These are phyloP conservation scores for Auricularia heimuer DNA, from an alignment of 768 basidiomycete species.

Conservation along the genomic window DNA sequence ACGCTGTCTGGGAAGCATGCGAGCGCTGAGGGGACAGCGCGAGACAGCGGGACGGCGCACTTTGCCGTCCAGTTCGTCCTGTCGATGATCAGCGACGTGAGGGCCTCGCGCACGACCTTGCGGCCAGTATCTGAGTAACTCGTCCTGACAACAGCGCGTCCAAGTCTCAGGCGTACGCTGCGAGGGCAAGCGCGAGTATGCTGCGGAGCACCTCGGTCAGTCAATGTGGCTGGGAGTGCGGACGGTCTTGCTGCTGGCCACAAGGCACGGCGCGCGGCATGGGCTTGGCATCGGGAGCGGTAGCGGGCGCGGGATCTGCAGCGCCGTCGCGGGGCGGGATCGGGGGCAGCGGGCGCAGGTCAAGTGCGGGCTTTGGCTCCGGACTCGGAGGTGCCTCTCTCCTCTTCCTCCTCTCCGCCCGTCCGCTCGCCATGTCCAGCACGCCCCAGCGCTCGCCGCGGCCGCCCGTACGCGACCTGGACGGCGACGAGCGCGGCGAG, in stretches of 20 bases:
- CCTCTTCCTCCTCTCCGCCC: neutral
- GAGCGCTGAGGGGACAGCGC: neutral
- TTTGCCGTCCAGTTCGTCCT: neutral
- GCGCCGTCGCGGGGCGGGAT: too few relatives aligned
- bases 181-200: neutral
- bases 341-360: too few relatives aligned
- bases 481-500: conserved; percentile 7
- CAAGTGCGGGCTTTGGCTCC: neutral
- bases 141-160: neutral
- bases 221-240: neutral
- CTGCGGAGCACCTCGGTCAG: neutral
- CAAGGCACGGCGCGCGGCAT: neutral
- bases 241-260: neutral
- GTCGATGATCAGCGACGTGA: neutral
- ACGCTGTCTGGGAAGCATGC: neutral
- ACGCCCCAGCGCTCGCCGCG: neutral
- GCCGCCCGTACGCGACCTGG: neutral
- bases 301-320: neutral
- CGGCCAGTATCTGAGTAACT: neutral
- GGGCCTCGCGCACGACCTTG: neutral
- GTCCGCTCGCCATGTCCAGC: neutral
- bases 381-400: neutral
- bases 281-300: neutral
- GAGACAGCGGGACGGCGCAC: neutral
- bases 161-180: neutral